phyloP scores from a whole-genome alignment of 768 basidiomycete genomes.

The Lentinula guzmanii region DNA sequence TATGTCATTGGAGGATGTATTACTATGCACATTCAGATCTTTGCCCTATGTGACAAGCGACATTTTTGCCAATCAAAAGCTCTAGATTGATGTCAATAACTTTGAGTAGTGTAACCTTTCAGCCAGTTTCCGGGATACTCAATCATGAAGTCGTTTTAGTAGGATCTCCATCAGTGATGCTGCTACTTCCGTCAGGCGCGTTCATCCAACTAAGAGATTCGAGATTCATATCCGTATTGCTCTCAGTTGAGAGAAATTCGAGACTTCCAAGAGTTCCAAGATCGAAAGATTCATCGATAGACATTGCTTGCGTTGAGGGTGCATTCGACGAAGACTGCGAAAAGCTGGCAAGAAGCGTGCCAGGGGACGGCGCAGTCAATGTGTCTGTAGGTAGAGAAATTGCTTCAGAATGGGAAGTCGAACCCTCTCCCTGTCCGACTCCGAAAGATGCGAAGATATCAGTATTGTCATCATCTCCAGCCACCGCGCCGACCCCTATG shows the following conservation, averaged over 20 bases:
- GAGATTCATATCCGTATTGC: slow-evolving; percentile 38
- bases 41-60: neutral
- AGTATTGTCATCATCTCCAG: slow-evolving; percentile 9
- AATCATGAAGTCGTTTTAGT: neutral
- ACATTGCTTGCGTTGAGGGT: slow-evolving; percentile 13
- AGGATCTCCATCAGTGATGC: neutral
- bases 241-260: slow-evolving; percentile 33
- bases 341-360: slow-evolving; percentile 39
- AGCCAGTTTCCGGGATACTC: no score
- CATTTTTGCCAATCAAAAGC: no score
- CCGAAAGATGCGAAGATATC: slow-evolving; percentile 30
- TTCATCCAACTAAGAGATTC: slow-evolving; percentile 18
- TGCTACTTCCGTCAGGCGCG: neutral
- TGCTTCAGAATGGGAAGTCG: slow-evolving; percentile 8
- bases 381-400: slow-evolving; percentile 7
- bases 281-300: slow-evolving; percentile 46
- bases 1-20: neutral
- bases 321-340: slow-evolving; percentile 11
- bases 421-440: slow-evolving; percentile 10
- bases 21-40: neutral
- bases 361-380: slow-evolving; percentile 31
- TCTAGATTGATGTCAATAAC: no score
- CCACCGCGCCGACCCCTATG: slow-evolving; percentile 15
- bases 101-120: no score
- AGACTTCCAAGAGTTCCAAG: slow-evolving; percentile 33